Base-by-base conservation (phyloP, 1,139 yeast species). In the Nakaseomyces glabratus region DNA sequence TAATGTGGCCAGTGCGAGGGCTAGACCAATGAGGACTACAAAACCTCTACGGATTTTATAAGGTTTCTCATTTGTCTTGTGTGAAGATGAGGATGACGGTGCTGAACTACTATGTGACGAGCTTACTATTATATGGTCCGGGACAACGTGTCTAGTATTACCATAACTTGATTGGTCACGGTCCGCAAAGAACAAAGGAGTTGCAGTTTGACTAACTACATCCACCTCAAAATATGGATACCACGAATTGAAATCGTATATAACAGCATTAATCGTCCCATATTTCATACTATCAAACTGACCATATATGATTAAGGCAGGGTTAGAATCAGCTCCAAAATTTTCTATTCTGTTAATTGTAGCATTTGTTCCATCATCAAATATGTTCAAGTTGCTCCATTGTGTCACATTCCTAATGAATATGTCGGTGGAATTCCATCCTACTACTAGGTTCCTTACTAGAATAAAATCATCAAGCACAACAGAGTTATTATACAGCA, bases 11-110 rank as follows among this genome's bases (percentile, higher is more conserved):
- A 90, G 58, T 0, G 97, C 88, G 51, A 90, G 71, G 0, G 96
- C 97, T 38, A 86, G 68, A 0, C 95, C 80, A 24, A 90, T 75
- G 20, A 95, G 79, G 6, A 86, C 94, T 13, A 88, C 86, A 54
- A 77, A 84, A 1, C 97, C 97, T 14, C 69, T 55, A 45, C 58
- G 52, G 47, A 66, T 50, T 46, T 57, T 49, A 18, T 26, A 17
- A n/a, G n/a, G 30, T 24, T 49, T 43, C 8, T 33, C 30, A 6
- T 37, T 35, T 31, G 45, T 54, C 34, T 51, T 44, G 39, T 49
- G 50, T 35, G 42, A 45, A 8, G 51, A 29, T 1, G 52, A 24
- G 2, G 57, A 28, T 2, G 51, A 34, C 4, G 46, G 25, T 8
- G 55, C 35, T 9, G 33, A 23, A n/a, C n/a, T n/a, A n/a, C n/a